Evolutionary conservation across 345 rosid species (phyloP), one percentile per base, ranked within the genome.

Genomic region (Eucalyptus pumila): DNA sequence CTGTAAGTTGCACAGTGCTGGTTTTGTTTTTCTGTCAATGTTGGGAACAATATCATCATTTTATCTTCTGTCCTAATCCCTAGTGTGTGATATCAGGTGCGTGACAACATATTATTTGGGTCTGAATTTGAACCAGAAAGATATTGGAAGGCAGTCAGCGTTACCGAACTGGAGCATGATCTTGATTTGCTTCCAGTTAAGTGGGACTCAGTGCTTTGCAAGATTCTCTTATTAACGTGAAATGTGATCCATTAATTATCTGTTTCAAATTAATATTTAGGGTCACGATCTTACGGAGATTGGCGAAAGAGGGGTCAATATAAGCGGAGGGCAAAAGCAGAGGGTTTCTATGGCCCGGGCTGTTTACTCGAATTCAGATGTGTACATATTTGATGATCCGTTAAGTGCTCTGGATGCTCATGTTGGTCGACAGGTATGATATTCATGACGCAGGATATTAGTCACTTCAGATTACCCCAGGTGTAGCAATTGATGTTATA

Each of bases 341-440:
- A 96, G 99, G 93, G 95, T 97, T 91, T 96, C 99, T 81, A 94
- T 97, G 98, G 99, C 99, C 54, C 93, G 99, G 90, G 99, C 99
- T 90, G 95, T 97, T 87, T 97, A 97, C 93, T 94, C 99, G 85
- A 93, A 95, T 89, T 94, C 99, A 15, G 99, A 96, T 88, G 95
- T 97, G 8, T 97, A 95, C 90, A 94, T 97, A 92, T 96, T 97
- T 88, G 99, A 97, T 93, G 99, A 97, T 87, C 99, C 99, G 56
- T 93, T 97, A 89, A 97, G 99, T 94, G 99, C 99, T 89, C 94
- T 97, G 11, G 99, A 97, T 94, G 98, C 98, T 86, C 97, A 97
- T 88, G 98, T 97, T 89, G 97, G 95, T 86, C 96, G 92, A 86
- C 98, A 96, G 98, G 99, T 96, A 94, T n/a, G 51, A 23, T 21